phyloP scores from a whole-genome alignment of 768 basidiomycete genomes.

The Mycena rosella region DNA sequence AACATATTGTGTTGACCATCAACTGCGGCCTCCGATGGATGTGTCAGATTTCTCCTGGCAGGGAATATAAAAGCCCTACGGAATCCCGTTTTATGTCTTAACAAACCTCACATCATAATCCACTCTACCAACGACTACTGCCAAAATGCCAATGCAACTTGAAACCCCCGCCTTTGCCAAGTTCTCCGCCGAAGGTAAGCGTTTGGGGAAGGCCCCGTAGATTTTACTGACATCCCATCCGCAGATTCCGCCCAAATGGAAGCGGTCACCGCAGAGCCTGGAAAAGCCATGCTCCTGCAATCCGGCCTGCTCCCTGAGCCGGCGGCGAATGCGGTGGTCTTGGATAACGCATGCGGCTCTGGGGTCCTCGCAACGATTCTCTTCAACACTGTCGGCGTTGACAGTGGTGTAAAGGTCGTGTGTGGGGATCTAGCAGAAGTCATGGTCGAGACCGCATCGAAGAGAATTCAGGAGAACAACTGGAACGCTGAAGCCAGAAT shows the following conservation, averaged over 20 bases:
- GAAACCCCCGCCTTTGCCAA: too few species aligned
- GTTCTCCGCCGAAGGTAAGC: too few species aligned
- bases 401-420: background rate
- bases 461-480: slow-evolving; percentile 12
- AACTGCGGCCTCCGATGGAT: too few species aligned
- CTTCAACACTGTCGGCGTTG: background rate
- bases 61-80: too few species aligned
- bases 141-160: too few species aligned
- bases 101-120: too few species aligned
- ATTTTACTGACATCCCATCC: too few species aligned
- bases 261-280: slow-evolving; percentile 15
- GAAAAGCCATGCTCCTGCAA: slow-evolving; percentile 9
- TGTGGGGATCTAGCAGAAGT: slow-evolving; percentile 10
- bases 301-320: slow-evolving; percentile 25
- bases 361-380: slow-evolving; percentile 12
- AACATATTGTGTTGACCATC: too few species aligned
- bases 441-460: slow-evolving; percentile 8
- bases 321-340: slow-evolving; percentile 9
- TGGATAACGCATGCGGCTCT: slow-evolving; percentile 27
- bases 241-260: slow-evolving; percentile 24
- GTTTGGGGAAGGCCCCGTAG: too few species aligned
- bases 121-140: too few species aligned
- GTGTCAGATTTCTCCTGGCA: too few species aligned
- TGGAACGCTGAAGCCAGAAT: slow-evolving; percentile 23
- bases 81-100: too few species aligned